Conservation (phyloP, 805 yeast species). For the Lachancea sp. region DNA sequence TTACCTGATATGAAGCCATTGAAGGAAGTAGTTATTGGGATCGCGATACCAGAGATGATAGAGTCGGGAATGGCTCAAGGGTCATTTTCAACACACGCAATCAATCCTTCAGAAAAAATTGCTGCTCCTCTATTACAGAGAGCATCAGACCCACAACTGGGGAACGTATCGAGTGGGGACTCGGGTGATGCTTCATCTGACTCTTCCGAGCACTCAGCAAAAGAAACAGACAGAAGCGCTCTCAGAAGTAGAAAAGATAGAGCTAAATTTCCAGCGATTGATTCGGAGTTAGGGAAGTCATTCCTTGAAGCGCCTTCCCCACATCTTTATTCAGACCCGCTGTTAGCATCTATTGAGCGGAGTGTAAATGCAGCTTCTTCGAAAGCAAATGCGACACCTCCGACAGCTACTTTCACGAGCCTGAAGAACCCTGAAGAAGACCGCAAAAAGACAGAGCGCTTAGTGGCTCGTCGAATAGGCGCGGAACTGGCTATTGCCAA, state of each 20-base stretch:
- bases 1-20: background rate
- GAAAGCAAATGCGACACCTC: background rate
- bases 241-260: background rate
- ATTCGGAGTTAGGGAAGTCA: background rate
- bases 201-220: background rate
- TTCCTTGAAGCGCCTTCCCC: background rate
- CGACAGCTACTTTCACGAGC: background rate
- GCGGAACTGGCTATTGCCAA: slow-evolving; percentile 8
- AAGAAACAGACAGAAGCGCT: background rate
- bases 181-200: background rate
- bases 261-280: background rate
- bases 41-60: background rate
- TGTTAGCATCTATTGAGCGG: background rate
- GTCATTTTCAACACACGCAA: background rate
- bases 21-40: background rate
- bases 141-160: background rate
- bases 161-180: background rate
- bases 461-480: slow-evolving; percentile 12
- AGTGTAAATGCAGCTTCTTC: background rate
- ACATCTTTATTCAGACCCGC: background rate
- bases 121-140: background rate
- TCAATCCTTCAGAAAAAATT: background rate
- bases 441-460: slow-evolving; percentile 16
- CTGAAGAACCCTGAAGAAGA: slow-evolving; percentile 12
- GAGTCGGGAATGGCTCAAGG: background rate